These are phyloP conservation scores for Aspergillus carbonarius DNA, from an alignment of 2,329 filamentous ascomycete species.

Conservation along the genomic window DNA sequence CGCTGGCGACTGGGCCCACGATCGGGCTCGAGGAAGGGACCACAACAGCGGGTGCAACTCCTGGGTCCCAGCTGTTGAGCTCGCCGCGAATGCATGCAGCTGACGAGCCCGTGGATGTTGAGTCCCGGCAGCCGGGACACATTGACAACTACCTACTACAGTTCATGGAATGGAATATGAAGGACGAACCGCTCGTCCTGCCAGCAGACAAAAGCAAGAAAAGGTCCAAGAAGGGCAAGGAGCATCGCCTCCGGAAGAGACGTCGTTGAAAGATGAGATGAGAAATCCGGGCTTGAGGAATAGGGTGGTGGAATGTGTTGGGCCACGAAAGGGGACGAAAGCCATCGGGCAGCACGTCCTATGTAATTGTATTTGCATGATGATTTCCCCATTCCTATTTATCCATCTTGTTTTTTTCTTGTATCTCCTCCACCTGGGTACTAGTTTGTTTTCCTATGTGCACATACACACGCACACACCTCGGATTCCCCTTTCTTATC, in stretches of 20 bases:
- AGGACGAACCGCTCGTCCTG: conserved; percentile 49
- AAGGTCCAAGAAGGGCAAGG: conserved; percentile 49
- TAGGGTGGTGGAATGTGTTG: not conserved
- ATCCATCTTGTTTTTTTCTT: not conserved
- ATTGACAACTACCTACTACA: conserved; percentile 75
- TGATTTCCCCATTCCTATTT: not conserved
- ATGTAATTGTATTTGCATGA: not conserved
- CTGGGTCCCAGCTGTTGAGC: conserved; percentile 12
- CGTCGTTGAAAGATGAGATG: conserved; percentile 26
- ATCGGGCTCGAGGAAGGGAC: conserved; percentile 35
- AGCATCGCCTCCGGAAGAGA: conserved; percentile 44
- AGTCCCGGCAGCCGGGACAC: conserved; percentile 54
- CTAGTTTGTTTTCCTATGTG: not conserved
- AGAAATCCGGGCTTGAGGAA: not conserved
- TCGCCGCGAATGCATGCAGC: conserved; percentile 21
- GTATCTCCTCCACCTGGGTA: not conserved
- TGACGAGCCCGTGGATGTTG: conserved; percentile 35
- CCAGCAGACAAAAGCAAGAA: conserved; percentile 50
- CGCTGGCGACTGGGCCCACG: conserved; percentile 37
- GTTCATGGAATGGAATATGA: conserved; percentile 62
- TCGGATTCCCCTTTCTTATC: not conserved
- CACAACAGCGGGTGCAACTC: not conserved
- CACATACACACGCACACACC: not conserved
- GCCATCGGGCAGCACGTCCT: not conserved
- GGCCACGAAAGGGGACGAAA: not conserved